These are phyloP conservation scores for Tetrahymena elliotti DNA, from an alignment of 73 alveolate species.

Conservation along the genomic window DNA sequence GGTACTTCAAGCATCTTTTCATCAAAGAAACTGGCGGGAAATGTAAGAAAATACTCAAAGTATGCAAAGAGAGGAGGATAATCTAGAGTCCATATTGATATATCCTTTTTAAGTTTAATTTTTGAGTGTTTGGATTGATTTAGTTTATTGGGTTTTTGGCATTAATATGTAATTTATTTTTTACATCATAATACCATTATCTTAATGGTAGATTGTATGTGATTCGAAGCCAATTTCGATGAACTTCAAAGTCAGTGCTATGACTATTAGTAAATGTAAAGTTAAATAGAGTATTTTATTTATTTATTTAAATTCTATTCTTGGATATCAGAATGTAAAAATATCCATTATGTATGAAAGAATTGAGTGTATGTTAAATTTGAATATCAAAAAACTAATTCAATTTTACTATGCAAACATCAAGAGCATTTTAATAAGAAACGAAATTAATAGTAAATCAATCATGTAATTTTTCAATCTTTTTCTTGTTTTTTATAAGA, in stretches of 20 bases:
- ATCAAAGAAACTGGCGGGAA: conserved; percentile 58
- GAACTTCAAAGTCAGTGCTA: conserved; percentile 93
- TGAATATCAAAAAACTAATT: too few relatives aligned
- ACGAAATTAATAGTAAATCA: neutral
- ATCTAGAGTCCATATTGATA: conserved; percentile 81
- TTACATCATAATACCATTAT: conserved; percentile 79
- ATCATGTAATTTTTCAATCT: neutral
- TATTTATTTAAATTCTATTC: too few relatives aligned
- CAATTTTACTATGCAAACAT: neutral
- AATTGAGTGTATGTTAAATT: too few relatives aligned
- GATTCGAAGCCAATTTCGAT: conserved; percentile 86
- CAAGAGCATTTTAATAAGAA: neutral
- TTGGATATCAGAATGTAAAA: too few relatives aligned
- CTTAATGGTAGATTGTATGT: conserved; percentile 69
- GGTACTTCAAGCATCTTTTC: conserved; percentile 44
- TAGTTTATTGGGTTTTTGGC: too few relatives aligned
- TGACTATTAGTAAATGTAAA: conserved; percentile 1
- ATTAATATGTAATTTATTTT: neutral
- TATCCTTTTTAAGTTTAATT: neutral
- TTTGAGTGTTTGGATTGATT: neutral
- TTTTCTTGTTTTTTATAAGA: neutral
- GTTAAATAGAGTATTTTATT: neutral
- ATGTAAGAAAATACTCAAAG: conserved; percentile 68
- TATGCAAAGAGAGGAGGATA: conserved; percentile 91
- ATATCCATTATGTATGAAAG: too few relatives aligned